Conservation (phyloP, 257 asterid species). For the Nyctanthes arbortristis region DNA sequence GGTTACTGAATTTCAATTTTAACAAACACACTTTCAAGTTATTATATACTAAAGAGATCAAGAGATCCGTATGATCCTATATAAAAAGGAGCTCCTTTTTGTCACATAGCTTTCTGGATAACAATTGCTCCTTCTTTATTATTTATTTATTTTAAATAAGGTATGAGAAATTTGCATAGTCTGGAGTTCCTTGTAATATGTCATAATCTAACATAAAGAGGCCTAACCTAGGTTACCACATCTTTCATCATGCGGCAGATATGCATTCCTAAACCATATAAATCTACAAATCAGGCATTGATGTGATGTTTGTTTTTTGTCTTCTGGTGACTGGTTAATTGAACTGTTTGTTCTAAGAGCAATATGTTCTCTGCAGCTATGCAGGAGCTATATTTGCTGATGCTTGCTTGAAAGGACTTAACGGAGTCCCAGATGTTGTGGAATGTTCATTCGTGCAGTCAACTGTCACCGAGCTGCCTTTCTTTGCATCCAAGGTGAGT, state of each 20-base stretch:
- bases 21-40: background rate
- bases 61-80: background rate
- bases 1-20: background rate
- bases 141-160: no score
- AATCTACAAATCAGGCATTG: background rate
- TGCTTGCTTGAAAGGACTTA: constrained; percentile 91
- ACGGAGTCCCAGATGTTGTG: constrained; percentile 83
- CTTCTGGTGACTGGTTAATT: background rate
- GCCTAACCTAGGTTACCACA: background rate
- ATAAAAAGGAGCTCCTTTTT: background rate
- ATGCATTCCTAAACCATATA: background rate
- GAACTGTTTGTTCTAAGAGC: constrained; percentile 18
- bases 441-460: constrained; percentile 80
- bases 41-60: background rate
- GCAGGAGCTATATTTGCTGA: constrained; percentile 90
- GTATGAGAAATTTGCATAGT: background rate
- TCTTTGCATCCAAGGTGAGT: constrained; percentile 78
- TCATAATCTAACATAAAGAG: background rate
- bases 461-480: constrained; percentile 66
- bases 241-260: background rate
- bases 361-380: constrained; percentile 46
- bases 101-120: background rate
- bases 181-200: background rate
- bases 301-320: background rate
- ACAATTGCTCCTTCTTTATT: background rate